These are phyloP conservation scores for Pseudocercospora musae DNA, from an alignment of 2,329 filamentous ascomycete species.

Conservation along the genomic window DNA sequence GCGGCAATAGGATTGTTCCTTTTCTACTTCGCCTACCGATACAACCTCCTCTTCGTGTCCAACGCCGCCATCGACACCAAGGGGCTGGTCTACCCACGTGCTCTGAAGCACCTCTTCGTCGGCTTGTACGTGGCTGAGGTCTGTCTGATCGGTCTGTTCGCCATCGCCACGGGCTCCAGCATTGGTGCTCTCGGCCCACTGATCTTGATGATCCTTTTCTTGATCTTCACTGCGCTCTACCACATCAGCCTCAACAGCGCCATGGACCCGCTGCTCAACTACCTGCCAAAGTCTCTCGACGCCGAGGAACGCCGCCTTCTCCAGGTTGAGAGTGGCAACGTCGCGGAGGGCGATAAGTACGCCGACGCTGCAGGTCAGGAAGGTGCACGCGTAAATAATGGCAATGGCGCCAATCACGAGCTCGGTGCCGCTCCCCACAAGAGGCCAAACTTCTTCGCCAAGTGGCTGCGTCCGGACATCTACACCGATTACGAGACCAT, in stretches of 20 bases:
- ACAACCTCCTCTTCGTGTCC: conserved; percentile 85
- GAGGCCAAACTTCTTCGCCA: conserved; percentile 58
- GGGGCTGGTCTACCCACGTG: conserved; percentile 82
- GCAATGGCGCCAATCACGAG: conserved; percentile 25
- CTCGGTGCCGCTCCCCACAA: conserved; percentile 39
- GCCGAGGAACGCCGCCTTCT: conserved; percentile 38
- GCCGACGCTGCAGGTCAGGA: conserved; percentile 31
- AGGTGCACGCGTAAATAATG: conserved; percentile 21
- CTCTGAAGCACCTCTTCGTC: conserved; percentile 77
- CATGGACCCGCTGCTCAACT: conserved; percentile 71
- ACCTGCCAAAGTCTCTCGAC: conserved; percentile 57
- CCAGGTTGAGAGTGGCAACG: conserved; percentile 30
- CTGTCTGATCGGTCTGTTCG: conserved; percentile 82
- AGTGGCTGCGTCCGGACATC: conserved; percentile 74
- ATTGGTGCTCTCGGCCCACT: conserved; percentile 58
- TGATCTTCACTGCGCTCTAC: conserved; percentile 72
- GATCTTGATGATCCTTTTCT: conserved; percentile 70
- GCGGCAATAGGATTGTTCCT: conserved; percentile 72
- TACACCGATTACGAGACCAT: conserved; percentile 70
- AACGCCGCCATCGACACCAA: conserved; percentile 82
- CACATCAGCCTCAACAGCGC: conserved; percentile 72
- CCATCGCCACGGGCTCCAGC: conserved; percentile 57
- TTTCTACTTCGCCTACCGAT: conserved; percentile 84
- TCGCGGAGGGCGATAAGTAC: conserved; percentile 23
- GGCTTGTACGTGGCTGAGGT: conserved; percentile 76